A percentile compares a stretch with the other conserved stretches of the same genome.
phyloP scores from a whole-genome alignment of 225 moss, liverwort and hornwort species.

The Anthoceros angustus region DNA sequence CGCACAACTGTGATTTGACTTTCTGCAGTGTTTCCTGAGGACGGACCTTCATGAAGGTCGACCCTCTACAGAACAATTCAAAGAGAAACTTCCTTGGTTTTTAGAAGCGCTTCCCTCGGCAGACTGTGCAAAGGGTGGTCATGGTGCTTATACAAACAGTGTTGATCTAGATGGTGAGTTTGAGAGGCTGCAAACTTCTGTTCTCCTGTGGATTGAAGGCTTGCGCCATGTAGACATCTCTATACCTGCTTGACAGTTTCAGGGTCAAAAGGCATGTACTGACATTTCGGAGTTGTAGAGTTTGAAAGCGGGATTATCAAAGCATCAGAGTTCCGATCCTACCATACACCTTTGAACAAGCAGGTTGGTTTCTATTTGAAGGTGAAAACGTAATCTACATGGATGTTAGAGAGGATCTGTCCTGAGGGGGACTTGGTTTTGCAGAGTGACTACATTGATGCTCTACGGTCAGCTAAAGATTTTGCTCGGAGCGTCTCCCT shows the following conservation, averaged over 20 bases:
- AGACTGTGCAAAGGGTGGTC: slow-evolving; percentile 96
- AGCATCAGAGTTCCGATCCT: slow-evolving; percentile 90
- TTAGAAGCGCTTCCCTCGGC: slow-evolving; percentile 81
- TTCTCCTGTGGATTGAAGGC: neutral
- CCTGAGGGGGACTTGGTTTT: slow-evolving; percentile 4
- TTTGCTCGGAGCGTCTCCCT: slow-evolving; percentile 50
- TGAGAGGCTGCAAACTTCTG: neutral
- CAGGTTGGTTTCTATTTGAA: slow-evolving; percentile 28
- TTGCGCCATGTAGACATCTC: neutral
- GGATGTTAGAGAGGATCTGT: no score
- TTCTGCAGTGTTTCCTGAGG: slow-evolving; percentile 71
- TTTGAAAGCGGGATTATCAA: slow-evolving; percentile 62
- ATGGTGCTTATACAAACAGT: slow-evolving; percentile 81
- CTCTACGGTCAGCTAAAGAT: slow-evolving; percentile 62
- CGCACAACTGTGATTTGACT: neutral
- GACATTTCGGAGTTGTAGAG: slow-evolving; percentile 19
- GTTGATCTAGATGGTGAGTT: slow-evolving; percentile 61
- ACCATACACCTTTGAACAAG: slow-evolving; percentile 81
- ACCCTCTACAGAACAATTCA: slow-evolving; percentile 72
- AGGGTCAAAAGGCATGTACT: no score
- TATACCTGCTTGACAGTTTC: neutral
- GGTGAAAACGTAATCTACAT: no score
- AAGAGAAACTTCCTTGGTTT: slow-evolving; percentile 91
- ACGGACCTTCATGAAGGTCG: slow-evolving; percentile 69
- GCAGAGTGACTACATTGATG: slow-evolving; percentile 77